phyloP scores from a whole-genome alignment of 192 early-diverging fungal species.

The Dispira simplex region DNA sequence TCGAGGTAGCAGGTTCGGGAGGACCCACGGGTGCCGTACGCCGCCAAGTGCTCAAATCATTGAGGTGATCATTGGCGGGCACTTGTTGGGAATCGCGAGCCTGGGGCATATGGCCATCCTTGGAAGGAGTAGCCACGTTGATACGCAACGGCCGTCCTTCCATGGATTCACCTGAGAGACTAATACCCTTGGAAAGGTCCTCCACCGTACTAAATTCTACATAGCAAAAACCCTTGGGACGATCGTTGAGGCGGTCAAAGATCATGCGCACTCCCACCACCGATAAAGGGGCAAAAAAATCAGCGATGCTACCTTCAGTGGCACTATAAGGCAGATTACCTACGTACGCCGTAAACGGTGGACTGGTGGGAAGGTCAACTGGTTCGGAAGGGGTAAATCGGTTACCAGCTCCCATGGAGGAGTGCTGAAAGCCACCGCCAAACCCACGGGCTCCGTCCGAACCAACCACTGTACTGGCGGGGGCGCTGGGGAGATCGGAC shows the following conservation, averaged over 20 bases:
- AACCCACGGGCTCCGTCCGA: slow-evolving; percentile 18
- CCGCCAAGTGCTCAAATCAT: neutral
- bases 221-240: slow-evolving; percentile 90
- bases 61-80: neutral
- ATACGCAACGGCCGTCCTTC: neutral
- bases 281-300: slow-evolving; percentile 49
- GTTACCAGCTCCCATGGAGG: slow-evolving; percentile 12
- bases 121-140: neutral
- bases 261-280: slow-evolving; percentile 68
- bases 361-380: slow-evolving; percentile 57
- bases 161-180: slow-evolving; percentile 2
- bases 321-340: slow-evolving; percentile 83
- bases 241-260: slow-evolving; percentile 57
- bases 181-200: slow-evolving; percentile 65
- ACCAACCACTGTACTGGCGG: slow-evolving; percentile 15
- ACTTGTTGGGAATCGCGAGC: neutral
- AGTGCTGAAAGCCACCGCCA: slow-evolving; percentile 19
- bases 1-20: neutral
- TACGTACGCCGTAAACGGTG: slow-evolving; percentile 82
- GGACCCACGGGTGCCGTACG: neutral
- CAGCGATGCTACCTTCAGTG: slow-evolving; percentile 55
- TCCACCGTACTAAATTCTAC: slow-evolving; percentile 84
- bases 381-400: slow-evolving; percentile 19
- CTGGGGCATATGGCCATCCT: neutral
- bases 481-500: slow-evolving; percentile 72